phyloP scores from a whole-genome alignment of 495 filamentous ascomycete genomes.

The Elasticomyces elasticus region DNA sequence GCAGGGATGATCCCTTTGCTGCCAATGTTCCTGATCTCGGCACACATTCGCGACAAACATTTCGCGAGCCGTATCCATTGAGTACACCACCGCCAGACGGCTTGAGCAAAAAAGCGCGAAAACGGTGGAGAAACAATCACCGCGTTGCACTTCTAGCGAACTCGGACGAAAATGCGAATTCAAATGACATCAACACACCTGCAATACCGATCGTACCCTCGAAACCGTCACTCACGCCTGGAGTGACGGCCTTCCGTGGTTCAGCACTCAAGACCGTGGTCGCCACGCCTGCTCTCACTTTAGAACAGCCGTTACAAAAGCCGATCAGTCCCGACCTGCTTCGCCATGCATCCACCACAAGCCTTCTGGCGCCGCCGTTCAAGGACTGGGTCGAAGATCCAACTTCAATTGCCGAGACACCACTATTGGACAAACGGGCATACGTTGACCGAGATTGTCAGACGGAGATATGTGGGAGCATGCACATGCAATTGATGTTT shows the following conservation, averaged over 20 bases:
- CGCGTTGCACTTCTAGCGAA: too few relatives aligned
- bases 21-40: too few relatives aligned
- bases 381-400: slow-evolving; percentile 5
- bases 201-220: not conserved
- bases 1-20: too few relatives aligned
- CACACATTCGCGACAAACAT: too few relatives aligned
- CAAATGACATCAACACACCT: not conserved
- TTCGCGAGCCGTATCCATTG: not conserved
- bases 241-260: not conserved
- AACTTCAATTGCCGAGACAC: not conserved
- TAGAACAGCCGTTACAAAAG: not conserved
- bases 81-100: not conserved
- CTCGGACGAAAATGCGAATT: too few relatives aligned
- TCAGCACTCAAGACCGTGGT: not conserved
- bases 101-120: not conserved
- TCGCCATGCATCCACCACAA: not conserved
- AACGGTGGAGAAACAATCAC: not conserved
- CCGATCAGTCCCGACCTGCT: not conserved
- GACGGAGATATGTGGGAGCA: not conserved
- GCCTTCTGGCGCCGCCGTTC: not conserved
- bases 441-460: not conserved
- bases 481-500: not conserved
- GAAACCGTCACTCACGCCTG: too few relatives aligned
- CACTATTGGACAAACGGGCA: not conserved
- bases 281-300: not conserved